phyloP scores from a whole-genome alignment of 148 eudicot species.

The Selenicereus undatus region DNA sequence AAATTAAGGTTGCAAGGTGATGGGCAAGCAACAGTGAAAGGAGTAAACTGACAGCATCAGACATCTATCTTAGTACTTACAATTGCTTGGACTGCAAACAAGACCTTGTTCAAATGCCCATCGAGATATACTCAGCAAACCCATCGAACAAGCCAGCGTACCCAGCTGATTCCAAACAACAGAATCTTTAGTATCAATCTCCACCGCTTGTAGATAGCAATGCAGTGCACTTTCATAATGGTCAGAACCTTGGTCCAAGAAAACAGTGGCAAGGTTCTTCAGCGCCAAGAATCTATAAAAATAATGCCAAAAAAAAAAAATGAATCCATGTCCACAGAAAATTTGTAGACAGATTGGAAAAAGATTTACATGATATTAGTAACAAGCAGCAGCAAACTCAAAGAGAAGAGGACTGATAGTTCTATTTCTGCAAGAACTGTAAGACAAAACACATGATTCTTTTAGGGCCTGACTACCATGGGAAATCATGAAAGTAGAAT shows the following conservation, averaged over 20 bases:
- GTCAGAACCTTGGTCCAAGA: slow-evolving; percentile 74
- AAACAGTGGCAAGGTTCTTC: slow-evolving; percentile 93
- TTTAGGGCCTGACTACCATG: background rate
- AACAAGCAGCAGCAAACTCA: background rate
- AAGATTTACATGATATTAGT: background rate
- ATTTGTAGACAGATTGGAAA: background rate
- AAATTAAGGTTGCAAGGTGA: slow-evolving; percentile 6
- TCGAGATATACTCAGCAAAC: slow-evolving; percentile 76
- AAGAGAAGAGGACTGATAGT: background rate
- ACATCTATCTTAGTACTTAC: slow-evolving; percentile 39
- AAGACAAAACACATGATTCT: background rate
- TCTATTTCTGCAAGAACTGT: background rate
- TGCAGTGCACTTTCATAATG: slow-evolving; percentile 69
- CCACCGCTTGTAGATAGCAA: slow-evolving; percentile 97
- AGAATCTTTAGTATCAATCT: slow-evolving; percentile 87
- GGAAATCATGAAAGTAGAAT: background rate
- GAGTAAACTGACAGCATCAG: background rate
- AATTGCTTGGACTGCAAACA: slow-evolving; percentile 92
- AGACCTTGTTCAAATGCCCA: slow-evolving; percentile 99
- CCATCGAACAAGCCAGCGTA: slow-evolving; percentile 92
- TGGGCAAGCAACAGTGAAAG: background rate
- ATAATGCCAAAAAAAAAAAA: slow-evolving; percentile 5
- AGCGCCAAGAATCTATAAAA: slow-evolving; percentile 78
- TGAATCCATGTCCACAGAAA: slow-evolving; percentile 1
- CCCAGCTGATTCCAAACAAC: slow-evolving; percentile 99